Base-by-base conservation (phyloP, 441 rosid genomes). In the Brassica balearica region DNA sequence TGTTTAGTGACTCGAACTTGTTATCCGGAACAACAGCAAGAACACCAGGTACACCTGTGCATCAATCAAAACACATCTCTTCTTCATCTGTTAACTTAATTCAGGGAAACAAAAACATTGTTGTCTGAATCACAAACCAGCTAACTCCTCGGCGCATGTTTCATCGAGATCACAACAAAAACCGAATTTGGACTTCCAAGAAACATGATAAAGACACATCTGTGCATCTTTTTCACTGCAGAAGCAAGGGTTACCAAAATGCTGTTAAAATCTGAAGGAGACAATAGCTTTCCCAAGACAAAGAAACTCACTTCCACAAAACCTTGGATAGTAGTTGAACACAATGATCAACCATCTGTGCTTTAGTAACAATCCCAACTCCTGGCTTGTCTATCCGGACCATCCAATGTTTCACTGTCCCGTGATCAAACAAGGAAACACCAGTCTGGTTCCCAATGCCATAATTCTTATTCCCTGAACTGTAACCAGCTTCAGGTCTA, bases 341-440 rank as follows among this genome's bases (percentile, higher is more conserved):
- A 82, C 89, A 91, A 67, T 87, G 85, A 83, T 93, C 98, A 83
- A 95, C 96, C 98, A 95, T 93, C 73, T 95, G 97, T 0, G 97
- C 97, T 83, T 93, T 93, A 9, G 99, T 91, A 68, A 90, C 92
- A 76, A 91, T 89, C 22, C 88, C 90, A 64, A 91, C 85, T 17
- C 92, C 92, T 4, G 97, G 98, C 80, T 85, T 92, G 11, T 88
- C 88, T 64, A 93, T 68, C 65, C 82, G 86, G 20, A 95, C 96
- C 69, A 90, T 83, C 96, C 95, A 89, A 65, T 84, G 85, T 78
- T 87, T 92, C 12, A 87, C 85, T 71, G 78, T 86, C 55, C 89
- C 91, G 8, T 81, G 41, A 11, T 86, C 90, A 86, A 93, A 95
- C 87, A 93, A 85, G 72, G 76, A 77, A 5, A 68, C 81, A 77